Percentiles rank a stretch among this genome's conserved stretches.
These are phyloP conservation scores for Immersiporthe knoxdaviesiana DNA, from an alignment of 2,329 filamentous ascomycete species.

Conservation along the genomic window DNA sequence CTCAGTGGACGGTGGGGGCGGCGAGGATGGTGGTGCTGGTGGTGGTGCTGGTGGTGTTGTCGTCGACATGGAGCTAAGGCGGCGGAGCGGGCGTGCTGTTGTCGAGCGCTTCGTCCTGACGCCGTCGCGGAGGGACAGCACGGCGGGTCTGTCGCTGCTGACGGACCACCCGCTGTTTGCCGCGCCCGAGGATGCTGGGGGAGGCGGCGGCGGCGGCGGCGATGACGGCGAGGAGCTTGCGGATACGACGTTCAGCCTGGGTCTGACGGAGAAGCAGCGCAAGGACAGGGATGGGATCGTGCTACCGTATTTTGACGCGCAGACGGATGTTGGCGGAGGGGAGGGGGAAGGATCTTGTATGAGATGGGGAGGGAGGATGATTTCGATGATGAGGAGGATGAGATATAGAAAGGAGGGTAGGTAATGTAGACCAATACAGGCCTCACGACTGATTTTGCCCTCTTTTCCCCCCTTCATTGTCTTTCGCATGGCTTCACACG, in stretches of 20 bases:
- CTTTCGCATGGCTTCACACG: neutral
- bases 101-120: constrained; percentile 65
- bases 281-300: constrained; percentile 86
- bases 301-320: constrained; percentile 94
- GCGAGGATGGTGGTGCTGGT: too few relatives aligned
- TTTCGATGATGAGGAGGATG: constrained; percentile 73
- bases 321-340: constrained; percentile 75
- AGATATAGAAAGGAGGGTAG: constrained; percentile 60
- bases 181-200: constrained; percentile 44
- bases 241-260: constrained; percentile 81
- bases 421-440: neutral
- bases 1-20: constrained; percentile 10
- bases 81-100: constrained; percentile 79
- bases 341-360: constrained; percentile 91
- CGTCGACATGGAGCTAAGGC: constrained; percentile 81
- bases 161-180: constrained; percentile 77
- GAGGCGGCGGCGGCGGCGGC: constrained; percentile 37
- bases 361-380: constrained; percentile 97
- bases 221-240: constrained; percentile 56
- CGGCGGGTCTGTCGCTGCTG: constrained; percentile 58
- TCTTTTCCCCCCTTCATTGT: too few relatives aligned
- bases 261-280: constrained; percentile 88
- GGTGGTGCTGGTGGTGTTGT: constrained; percentile 56
- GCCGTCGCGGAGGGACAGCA: constrained; percentile 33
- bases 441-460: neutral